Conservation (phyloP, 1,284 basidiomycete species). For the Fomitopsis pinicola region DNA sequence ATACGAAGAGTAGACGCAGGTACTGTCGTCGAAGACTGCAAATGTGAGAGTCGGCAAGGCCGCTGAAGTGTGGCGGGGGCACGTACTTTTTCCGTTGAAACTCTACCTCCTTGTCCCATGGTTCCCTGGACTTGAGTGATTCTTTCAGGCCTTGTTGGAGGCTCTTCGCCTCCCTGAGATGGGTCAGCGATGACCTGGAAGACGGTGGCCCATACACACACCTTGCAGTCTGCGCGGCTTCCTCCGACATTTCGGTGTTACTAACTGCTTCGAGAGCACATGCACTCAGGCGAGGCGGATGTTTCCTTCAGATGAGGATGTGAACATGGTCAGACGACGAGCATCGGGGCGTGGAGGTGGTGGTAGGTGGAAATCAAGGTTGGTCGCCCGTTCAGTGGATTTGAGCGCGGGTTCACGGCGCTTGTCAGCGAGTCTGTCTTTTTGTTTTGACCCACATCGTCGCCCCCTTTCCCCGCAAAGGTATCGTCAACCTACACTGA, state of each 20-base stretch:
- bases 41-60: slow-evolving; percentile 8
- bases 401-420: neutral
- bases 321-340: neutral
- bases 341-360: neutral
- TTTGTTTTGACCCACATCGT: too few relatives aligned
- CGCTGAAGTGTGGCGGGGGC: slow-evolving; percentile 1
- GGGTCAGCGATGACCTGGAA: slow-evolving; percentile 3
- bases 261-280: neutral
- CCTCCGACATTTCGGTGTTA: slow-evolving; percentile 20
- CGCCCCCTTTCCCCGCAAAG: too few relatives aligned
- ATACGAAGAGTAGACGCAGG: slow-evolving; percentile 68
- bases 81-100: slow-evolving; percentile 79
- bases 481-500: too few relatives aligned
- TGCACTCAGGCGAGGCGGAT: neutral
- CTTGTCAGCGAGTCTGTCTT: neutral
- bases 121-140: slow-evolving; percentile 64
- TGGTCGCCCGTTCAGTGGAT: neutral
- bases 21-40: slow-evolving; percentile 73
- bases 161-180: slow-evolving; percentile 61
- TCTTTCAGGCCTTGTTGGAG: slow-evolving; percentile 68
- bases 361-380: neutral
- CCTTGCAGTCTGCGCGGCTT: slow-evolving; percentile 21
- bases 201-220: slow-evolving; percentile 8
- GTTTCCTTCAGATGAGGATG: neutral
- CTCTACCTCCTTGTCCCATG: slow-evolving; percentile 83